These are phyloP conservation scores for Apophysomyces variabilis DNA, from an alignment of 371 early-diverging fungal genomes.

Conservation along the genomic window DNA sequence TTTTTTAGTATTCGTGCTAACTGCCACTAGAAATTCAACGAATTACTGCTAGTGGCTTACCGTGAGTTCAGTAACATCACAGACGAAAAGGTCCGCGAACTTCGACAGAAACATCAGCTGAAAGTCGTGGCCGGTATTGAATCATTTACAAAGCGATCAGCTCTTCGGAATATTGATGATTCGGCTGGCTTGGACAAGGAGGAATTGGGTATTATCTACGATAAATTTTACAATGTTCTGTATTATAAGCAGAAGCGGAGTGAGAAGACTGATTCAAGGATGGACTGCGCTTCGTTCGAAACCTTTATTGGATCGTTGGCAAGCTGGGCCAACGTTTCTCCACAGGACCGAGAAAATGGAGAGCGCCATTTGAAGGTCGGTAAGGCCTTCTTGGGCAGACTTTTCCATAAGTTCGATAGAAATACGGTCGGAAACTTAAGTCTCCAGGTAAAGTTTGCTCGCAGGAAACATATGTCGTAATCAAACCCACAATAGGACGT, in stretches of 20 bases:
- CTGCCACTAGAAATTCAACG: slow-evolving; percentile 73
- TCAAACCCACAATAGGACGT: slow-evolving; percentile 61
- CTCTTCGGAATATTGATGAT: slow-evolving; percentile 79
- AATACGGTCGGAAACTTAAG: slow-evolving; percentile 64
- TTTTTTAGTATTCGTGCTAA: neutral
- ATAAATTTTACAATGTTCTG: slow-evolving; percentile 83
- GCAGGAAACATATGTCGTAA: neutral
- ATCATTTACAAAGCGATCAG: slow-evolving; percentile 88
- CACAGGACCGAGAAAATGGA: slow-evolving; percentile 28
- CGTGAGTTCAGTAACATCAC: slow-evolving; percentile 89
- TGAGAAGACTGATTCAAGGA: slow-evolving; percentile 28
- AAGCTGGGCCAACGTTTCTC: slow-evolving; percentile 38
- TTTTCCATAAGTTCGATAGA: slow-evolving; percentile 64
- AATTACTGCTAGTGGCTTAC: slow-evolving; percentile 88
- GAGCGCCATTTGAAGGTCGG: slow-evolving; percentile 48
- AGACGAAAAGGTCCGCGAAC: slow-evolving; percentile 75
- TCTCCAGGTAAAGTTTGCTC: slow-evolving; percentile 48
- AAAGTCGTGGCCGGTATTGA: slow-evolving; percentile 94
- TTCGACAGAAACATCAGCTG: slow-evolving; percentile 86
- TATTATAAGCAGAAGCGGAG: slow-evolving; percentile 64
- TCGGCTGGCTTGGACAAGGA: slow-evolving; percentile 82
- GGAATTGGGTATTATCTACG: slow-evolving; percentile 87
- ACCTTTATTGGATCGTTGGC: slow-evolving; percentile 41
- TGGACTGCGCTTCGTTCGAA: slow-evolving; percentile 44
- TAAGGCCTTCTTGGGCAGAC: slow-evolving; percentile 46